phyloP scores from a whole-genome alignment of 2,329 filamentous ascomycete genomes.

The Metarhizium guizhouense region DNA sequence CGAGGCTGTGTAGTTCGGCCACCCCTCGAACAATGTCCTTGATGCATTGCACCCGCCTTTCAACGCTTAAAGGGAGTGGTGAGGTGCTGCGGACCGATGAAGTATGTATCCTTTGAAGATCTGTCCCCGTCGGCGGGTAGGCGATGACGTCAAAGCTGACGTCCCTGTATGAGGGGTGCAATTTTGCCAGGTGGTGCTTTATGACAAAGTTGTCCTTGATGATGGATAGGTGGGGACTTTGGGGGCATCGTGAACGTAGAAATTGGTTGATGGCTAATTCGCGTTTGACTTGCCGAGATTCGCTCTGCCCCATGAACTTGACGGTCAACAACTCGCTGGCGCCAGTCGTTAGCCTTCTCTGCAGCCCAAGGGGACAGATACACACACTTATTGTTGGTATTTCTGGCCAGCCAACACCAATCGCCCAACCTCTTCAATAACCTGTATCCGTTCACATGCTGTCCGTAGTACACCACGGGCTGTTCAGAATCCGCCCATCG shows the following conservation, averaged over 20 bases:
- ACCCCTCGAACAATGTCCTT: neutral
- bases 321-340: neutral
- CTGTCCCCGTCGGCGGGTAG: neutral
- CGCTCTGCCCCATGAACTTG: neutral
- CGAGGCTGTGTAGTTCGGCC: neutral
- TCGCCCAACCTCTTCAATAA: neutral
- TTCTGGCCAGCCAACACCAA: neutral
- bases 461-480: neutral
- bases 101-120: neutral
- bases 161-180: neutral
- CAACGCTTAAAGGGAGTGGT: neutral
- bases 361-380: neutral
- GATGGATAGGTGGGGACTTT: neutral
- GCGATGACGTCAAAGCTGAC: neutral
- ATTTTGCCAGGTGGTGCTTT: neutral
- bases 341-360: neutral
- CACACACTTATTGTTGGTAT: neutral
- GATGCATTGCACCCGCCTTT: neutral
- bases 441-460: neutral
- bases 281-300: neutral
- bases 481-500: neutral
- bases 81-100: neutral
- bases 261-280: neutral
- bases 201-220: neutral
- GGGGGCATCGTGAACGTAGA: neutral